Evolutionary conservation across 257 asterid genomes (phyloP).

Genomic region (Agastache rugosa): DNA sequence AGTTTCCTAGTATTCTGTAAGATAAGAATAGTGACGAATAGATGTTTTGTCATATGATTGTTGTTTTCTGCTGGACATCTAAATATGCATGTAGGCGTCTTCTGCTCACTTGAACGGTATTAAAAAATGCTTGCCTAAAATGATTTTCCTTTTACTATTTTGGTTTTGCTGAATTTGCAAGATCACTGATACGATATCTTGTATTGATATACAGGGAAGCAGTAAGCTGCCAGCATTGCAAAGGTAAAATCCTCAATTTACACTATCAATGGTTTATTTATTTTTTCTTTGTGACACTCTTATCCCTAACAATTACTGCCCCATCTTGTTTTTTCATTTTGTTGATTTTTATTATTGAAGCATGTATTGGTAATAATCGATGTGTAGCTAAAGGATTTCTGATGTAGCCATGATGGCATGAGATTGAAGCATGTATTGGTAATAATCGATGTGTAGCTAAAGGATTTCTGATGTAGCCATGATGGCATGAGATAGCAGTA

Average conservation of each 20-base stretch:
- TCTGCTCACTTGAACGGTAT: slow-evolving; percentile 15
- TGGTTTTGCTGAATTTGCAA: slow-evolving; percentile 35
- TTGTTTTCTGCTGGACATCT: slow-evolving; percentile 13
- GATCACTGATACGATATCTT: slow-evolving; percentile 37
- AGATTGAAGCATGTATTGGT: neutral
- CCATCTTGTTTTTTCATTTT: slow-evolving; percentile 20
- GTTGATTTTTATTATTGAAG: neutral
- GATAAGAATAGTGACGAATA: slow-evolving; percentile 25
- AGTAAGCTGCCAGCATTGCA: slow-evolving; percentile 78
- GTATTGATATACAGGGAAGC: slow-evolving; percentile 78
- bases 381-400: slow-evolving; percentile 16
- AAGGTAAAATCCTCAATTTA: slow-evolving; percentile 57
- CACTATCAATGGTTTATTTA: slow-evolving; percentile 23
- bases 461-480: slow-evolving; percentile 25
- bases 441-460: slow-evolving; percentile 5
- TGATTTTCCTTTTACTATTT: neutral
- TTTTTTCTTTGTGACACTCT: slow-evolving; percentile 21
- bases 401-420: slow-evolving; percentile 21
- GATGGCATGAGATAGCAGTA: slow-evolving; percentile 12
- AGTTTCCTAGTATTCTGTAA: slow-evolving; percentile 15
- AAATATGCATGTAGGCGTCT: neutral
- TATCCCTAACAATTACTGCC: slow-evolving; percentile 17
- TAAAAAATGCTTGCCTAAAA: neutral
- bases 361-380: neutral
- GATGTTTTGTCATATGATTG: slow-evolving; percentile 10